Conservation (phyloP, 345 rosid genomes). For the Durio zibethinus region DNA sequence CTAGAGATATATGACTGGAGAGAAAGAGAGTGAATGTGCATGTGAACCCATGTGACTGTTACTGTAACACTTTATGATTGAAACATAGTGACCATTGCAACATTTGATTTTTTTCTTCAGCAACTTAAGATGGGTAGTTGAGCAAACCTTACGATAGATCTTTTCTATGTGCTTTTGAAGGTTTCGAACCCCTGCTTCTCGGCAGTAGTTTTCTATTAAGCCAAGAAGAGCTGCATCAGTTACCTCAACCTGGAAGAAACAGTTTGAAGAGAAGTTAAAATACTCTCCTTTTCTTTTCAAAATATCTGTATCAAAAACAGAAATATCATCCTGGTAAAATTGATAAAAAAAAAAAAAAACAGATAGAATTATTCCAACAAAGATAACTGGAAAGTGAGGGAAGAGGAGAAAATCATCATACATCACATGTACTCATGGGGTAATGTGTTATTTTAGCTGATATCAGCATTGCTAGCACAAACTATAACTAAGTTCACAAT, state of each 20-base stretch:
- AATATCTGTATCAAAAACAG: slow-evolving; percentile 21
- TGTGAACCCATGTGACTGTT: background rate
- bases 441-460: background rate
- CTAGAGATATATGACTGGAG: background rate
- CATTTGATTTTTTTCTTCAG: slow-evolving; percentile 25
- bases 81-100: slow-evolving; percentile 83
- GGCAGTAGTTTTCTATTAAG: slow-evolving; percentile 90
- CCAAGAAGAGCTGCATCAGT: slow-evolving; percentile 89
- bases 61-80: slow-evolving; percentile 15
- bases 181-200: slow-evolving; percentile 99
- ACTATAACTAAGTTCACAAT: background rate
- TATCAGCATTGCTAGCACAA: background rate
- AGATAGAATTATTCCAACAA: background rate
- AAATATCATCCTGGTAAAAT: background rate
- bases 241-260: slow-evolving; percentile 69
- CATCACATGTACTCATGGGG: background rate
- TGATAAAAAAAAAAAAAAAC: background rate
- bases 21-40: background rate
- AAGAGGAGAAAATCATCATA: background rate
- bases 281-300: background rate
- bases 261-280: slow-evolving; percentile 10
- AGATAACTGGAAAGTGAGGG: background rate
- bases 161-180: slow-evolving; percentile 93
- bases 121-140: background rate
- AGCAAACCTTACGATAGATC: slow-evolving; percentile 92